Evolutionary conservation across 2,329 filamentous ascomycete species (phyloP), one percentile per base, ranked within the genome.

Genomic region (Aspergillus calidoustus): DNA sequence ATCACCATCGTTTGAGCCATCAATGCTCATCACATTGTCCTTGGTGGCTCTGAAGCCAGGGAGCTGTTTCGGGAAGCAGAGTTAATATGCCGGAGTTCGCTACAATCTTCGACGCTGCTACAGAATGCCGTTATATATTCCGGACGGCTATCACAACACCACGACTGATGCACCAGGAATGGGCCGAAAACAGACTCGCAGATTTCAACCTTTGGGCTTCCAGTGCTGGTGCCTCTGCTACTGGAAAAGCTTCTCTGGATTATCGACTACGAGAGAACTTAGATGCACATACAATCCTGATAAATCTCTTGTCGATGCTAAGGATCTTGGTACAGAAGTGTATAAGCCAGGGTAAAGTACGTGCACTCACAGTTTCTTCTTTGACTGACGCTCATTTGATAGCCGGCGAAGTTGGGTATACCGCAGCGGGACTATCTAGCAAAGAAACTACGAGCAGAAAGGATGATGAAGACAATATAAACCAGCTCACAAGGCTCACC

Each of bases 161-260:
- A 8, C n/a, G 43, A 7, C 17, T 48, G 43, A 41, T 54, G 52
- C 9, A 38, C 8, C n/a, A 34, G 3, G 54, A 58, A 53, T 58
- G 56, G 56, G 48, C 56, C 1, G 48, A 53, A 17, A 58, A 58
- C 13, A 15, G 56, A 7, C 7, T 58, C 5, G 56, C 56, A 13
- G 56, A 58, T 30, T 58, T 58, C 23, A 58, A 58, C 2, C 43
- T 58, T 4, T 58, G 48, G 56, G 48, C 48, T 30, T 11, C 3
- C 2, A 48, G 56, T 6, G 38, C 48, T 17, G 56, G 56, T 15
- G 56, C 48, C 7, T 25, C 34, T 3, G 30, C 17, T 9, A 3
- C 5, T 4, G 48, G 38, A 4, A 34, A 25, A 44, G 38, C 56
- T 7, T 58, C 56, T 0, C 56, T 58, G 11, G 56, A 58, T 30